A percentile compares a stretch with the other conserved stretches of the same genome.
These are phyloP conservation scores for Jamesozyma lodderae DNA, from an alignment of 805 yeast species.

Conservation along the genomic window DNA sequence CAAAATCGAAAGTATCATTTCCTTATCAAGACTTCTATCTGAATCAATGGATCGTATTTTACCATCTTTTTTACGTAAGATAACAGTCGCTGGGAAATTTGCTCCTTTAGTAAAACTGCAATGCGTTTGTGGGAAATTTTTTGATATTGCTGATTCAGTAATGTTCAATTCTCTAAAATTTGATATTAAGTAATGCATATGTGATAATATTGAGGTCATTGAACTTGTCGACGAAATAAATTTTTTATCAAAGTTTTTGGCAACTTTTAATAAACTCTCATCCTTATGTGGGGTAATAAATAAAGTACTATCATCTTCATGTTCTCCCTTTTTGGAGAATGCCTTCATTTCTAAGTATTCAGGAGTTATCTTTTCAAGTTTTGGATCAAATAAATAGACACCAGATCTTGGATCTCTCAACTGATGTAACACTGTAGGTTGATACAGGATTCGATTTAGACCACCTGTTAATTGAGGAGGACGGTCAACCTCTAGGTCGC, in stretches of 20 bases:
- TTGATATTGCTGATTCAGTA: constrained; percentile 32
- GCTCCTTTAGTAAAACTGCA: constrained; percentile 38
- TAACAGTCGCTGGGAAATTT: constrained; percentile 44
- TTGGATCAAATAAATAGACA: constrained; percentile 58
- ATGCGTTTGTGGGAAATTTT: constrained; percentile 33
- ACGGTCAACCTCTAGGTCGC: constrained; percentile 1
- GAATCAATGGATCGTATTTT: constrained; percentile 55
- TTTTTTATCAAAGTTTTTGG: constrained; percentile 26
- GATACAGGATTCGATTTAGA: constrained; percentile 63
- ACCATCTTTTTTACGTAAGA: constrained; percentile 42
- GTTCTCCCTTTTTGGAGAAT: background rate
- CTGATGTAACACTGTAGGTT: constrained; percentile 67
- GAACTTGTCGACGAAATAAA: constrained; percentile 82
- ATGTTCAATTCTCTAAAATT: constrained; percentile 48
- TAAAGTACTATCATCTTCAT: constrained; percentile 11
- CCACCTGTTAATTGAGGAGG: constrained; percentile 55
- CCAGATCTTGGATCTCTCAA: constrained; percentile 70
- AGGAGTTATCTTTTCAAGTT: constrained; percentile 46
- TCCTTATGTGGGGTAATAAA: constrained; percentile 69
- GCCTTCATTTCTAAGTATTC: constrained; percentile 9
- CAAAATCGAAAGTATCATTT: constrained; percentile 57
- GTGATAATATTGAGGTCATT: constrained; percentile 66
- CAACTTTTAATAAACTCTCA: constrained; percentile 38
- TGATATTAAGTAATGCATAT: constrained; percentile 64
- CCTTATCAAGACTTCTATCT: constrained; percentile 59